These are phyloP conservation scores for Pythium phragmiticola DNA, from an alignment of 352 stramenopile species.

Conservation along the genomic window DNA sequence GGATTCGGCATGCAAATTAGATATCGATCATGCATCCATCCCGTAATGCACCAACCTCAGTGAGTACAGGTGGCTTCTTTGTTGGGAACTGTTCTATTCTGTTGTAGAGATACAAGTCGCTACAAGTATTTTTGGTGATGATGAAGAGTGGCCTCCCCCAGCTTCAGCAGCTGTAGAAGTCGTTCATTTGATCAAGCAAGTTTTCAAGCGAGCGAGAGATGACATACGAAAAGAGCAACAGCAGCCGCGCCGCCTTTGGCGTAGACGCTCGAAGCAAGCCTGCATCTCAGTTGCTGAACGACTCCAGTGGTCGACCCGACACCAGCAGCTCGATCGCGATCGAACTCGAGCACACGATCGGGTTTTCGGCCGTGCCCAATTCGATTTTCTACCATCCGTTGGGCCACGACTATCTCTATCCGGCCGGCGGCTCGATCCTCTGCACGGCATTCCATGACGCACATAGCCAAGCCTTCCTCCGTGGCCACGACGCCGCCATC, in stretches of 20 bases:
- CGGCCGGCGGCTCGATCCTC: slow-evolving; percentile 86
- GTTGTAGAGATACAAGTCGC: neutral
- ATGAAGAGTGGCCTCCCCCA: neutral
- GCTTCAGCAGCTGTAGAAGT: neutral
- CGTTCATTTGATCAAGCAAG: neutral
- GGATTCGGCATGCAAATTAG: neutral
- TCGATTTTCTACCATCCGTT: slow-evolving; percentile 86
- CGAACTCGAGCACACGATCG: slow-evolving; percentile 93
- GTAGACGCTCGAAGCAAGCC: slow-evolving; percentile 4
- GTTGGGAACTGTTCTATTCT: neutral
- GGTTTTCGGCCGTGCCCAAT: slow-evolving; percentile 80
- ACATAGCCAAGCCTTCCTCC: slow-evolving; percentile 81
- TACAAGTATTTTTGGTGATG: slow-evolving; percentile 5
- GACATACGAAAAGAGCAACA: slow-evolving; percentile 19
- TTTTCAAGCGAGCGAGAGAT: neutral
- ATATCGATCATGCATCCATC: neutral
- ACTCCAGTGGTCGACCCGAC: neutral
- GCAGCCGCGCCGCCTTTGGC: neutral
- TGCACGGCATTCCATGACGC: slow-evolving; percentile 72
- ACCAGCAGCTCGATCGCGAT: slow-evolving; percentile 35
- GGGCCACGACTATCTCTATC: slow-evolving; percentile 82
- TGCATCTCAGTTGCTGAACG: neutral
- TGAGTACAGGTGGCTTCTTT: neutral
- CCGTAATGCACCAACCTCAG: slow-evolving; percentile 2
- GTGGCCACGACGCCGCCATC: slow-evolving; percentile 83